Evolutionary conservation across 306 rosid genomes (phyloP).

Genomic region (Hippophae rhamnoides): DNA sequence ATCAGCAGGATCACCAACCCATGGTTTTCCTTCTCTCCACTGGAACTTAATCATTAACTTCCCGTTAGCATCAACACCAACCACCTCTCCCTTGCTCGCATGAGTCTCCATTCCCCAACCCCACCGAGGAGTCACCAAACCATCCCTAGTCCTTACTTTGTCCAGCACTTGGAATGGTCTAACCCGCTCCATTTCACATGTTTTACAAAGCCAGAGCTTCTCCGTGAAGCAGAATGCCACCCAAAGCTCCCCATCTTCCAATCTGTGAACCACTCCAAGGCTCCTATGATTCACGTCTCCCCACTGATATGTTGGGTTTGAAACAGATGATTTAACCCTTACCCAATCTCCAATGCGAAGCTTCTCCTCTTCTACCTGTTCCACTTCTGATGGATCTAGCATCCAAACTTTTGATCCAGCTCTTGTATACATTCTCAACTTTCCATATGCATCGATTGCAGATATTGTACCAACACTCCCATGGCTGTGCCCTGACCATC

Average conservation of each 20-base stretch:
- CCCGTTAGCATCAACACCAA: constrained; percentile 93
- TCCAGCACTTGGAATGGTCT: constrained; percentile 73
- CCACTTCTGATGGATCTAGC: constrained; percentile 94
- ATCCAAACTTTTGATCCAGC: constrained; percentile 90
- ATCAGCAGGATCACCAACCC: constrained; percentile 98
- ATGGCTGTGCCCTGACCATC: constrained; percentile 92
- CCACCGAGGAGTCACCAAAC: constrained; percentile 80
- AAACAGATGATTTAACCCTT: constrained; percentile 61
- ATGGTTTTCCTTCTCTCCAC: constrained; percentile 98
- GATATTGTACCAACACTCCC: constrained; percentile 66
- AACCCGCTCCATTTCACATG: constrained; percentile 63
- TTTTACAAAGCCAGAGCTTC: constrained; percentile 87
- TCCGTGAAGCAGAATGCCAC: constrained; percentile 78
- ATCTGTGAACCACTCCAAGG: constrained; percentile 79
- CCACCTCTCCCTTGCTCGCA: constrained; percentile 80
- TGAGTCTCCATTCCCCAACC: constrained; percentile 99
- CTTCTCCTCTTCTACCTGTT: constrained; percentile 63
- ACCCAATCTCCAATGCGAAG: constrained; percentile 86
- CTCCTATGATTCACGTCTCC: constrained; percentile 89
- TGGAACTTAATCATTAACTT: constrained; percentile 81
- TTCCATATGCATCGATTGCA: constrained; percentile 88
- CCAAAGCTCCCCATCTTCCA: constrained; percentile 79
- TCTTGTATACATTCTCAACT: constrained; percentile 79
- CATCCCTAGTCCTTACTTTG: constrained; percentile 81
- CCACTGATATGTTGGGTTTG: constrained; percentile 92